phyloP scores from a whole-genome alignment of 768 basidiomycete genomes.

The Leccinum variicolor region DNA sequence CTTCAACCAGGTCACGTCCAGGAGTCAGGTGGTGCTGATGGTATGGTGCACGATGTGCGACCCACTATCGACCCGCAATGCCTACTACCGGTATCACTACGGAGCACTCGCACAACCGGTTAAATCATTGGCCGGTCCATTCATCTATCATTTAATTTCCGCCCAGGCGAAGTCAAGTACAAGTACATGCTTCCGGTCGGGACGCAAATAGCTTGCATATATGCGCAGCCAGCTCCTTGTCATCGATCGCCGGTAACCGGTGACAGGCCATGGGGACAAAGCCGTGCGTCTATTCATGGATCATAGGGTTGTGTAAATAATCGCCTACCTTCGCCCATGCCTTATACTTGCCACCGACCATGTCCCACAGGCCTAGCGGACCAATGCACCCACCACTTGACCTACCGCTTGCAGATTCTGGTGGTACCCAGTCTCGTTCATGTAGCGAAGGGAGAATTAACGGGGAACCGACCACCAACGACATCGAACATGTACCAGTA shows the following conservation, averaged over 20 bases:
- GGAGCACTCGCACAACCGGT: not conserved
- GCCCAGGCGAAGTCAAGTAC: not conserved
- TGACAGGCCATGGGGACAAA: not conserved
- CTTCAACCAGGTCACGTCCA: not conserved
- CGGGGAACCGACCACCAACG: constrained; percentile 5
- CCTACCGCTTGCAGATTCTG: not conserved
- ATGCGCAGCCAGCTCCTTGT: not conserved
- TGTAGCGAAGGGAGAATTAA: not conserved
- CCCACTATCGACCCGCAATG: not conserved
- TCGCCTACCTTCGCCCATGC: not conserved
- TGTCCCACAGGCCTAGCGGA: constrained; percentile 11
- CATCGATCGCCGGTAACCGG: not conserved
- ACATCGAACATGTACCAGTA: constrained; percentile 41
- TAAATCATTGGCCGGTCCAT: not conserved
- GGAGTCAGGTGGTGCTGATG: not conserved
- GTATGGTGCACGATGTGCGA: not conserved
- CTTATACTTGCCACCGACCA: not conserved
- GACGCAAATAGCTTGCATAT: not conserved
- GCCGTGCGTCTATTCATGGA: constrained; percentile 4
- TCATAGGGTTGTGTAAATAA: constrained; percentile 3
- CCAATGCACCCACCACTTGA: not conserved
- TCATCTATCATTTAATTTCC: not conserved
- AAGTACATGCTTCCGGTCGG: not conserved
- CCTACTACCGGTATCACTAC: not conserved
- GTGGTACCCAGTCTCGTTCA: not conserved